Evolutionary conservation across 805 yeast species (phyloP).

Genomic region (Barnettozyma wickerhamii): DNA sequence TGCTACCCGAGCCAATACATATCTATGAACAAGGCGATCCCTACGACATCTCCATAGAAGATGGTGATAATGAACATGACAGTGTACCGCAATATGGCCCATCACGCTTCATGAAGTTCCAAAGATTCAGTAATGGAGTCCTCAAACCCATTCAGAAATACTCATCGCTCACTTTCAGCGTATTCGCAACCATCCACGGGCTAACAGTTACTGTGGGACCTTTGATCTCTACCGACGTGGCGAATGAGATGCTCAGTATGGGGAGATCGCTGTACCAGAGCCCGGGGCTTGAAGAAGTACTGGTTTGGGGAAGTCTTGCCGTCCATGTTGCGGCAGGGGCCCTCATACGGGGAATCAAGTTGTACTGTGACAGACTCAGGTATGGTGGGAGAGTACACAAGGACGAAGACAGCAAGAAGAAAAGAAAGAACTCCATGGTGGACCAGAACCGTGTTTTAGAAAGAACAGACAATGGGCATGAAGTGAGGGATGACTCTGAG

Average conservation of each 20-base stretch:
- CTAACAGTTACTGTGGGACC: conserved; percentile 54
- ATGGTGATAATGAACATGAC: too few relatives aligned
- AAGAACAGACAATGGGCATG: not conserved
- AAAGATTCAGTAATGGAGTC: conserved; percentile 3
- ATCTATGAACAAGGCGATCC: too few relatives aligned
- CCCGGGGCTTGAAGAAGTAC: conserved; percentile 42
- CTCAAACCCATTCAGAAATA: conserved; percentile 44
- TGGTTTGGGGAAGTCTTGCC: conserved; percentile 43
- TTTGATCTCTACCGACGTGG: conserved; percentile 36
- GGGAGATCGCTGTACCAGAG: conserved; percentile 59
- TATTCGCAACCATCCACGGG: conserved; percentile 55
- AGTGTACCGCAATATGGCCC: too few relatives aligned
- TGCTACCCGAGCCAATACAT: too few relatives aligned
- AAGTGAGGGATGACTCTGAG: conserved; percentile 37
- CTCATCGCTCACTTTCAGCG: conserved; percentile 53
- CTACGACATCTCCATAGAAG: too few relatives aligned
- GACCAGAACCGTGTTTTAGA: conserved; percentile 12
- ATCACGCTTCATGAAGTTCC: not conserved
- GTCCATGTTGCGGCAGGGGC: conserved; percentile 55
- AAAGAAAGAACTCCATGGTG: conserved; percentile 15
- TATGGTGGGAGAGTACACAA: conserved; percentile 20
- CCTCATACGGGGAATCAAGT: conserved; percentile 35
- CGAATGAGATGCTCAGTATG: conserved; percentile 54
- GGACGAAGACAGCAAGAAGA: conserved; percentile 23
- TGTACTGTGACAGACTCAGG: conserved; percentile 23